Base-by-base conservation (phyloP, 2,329 filamentous ascomycete species). In the Falciphora oryzae region DNA sequence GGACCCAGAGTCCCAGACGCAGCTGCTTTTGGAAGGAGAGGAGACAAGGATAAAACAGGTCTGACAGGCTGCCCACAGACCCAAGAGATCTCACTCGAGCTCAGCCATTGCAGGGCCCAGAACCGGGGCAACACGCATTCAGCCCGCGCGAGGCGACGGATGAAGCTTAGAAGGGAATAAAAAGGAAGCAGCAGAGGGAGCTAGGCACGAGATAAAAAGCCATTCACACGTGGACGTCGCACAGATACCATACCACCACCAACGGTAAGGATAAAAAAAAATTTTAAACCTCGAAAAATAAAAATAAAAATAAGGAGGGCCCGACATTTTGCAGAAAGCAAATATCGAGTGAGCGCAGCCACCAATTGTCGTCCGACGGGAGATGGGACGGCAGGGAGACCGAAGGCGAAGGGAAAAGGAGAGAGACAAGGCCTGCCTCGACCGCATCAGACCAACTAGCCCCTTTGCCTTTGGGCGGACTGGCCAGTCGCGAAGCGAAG, bases 11-110 rank as follows among this genome's bases (percentile, higher is more conserved):
- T 65, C 66, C 69, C 68, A 66, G 70, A 66, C 66, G 64, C 66
- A 59, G 63, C 72, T 71, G 68, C 68, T 73, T 74, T 71, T 71
- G 73, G 71, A 71, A 71, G 66, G 67, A 53, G 44, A 71, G 69
- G 70, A 69, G 66, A 68, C 68, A 71, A 71, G 70, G 70, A 67
- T 73, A 70, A 70, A 71, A 71, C 68, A 69, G 63, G 59, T 61
- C 66, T 66, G 70, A 66, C 68, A 69, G 67, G 68, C 66, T 67
- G 65, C 68, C 67, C 68, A 70, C 63, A 67, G 68, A 69, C 44
- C 44, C 7, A 5, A 25, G 44, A 22, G 44, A 53, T 25, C 44
- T 53, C 44, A 53, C 44, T 11, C 3, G 44, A 25, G 44, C 44
- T 53, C 44, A 53, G 44, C 44, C 44, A 53, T 53, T 8, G 44